A percentile compares a stretch with the other conserved stretches of the same genome.
phyloP scores from a whole-genome alignment of 306 rosid genomes.

The Vicia sativa region DNA sequence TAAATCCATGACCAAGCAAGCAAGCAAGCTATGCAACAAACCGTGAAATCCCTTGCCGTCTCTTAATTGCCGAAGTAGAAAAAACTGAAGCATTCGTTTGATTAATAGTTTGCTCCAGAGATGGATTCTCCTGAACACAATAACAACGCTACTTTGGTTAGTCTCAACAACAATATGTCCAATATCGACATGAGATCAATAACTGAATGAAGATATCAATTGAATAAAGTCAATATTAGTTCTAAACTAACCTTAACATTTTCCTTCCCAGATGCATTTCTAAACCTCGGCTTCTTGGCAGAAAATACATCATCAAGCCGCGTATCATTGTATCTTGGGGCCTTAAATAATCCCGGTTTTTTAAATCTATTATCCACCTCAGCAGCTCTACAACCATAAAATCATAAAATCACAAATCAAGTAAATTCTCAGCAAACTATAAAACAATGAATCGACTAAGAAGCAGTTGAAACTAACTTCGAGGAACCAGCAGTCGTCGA shows the following conservation, averaged over 20 bases:
- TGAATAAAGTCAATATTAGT: background rate
- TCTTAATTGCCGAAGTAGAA: conserved; percentile 51
- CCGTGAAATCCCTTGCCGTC: conserved; percentile 53
- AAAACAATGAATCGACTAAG: conserved; percentile 18
- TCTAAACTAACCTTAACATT: conserved; percentile 62
- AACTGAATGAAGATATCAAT: background rate
- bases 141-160: conserved; percentile 27
- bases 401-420: conserved; percentile 24
- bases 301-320: conserved; percentile 79
- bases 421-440: conserved; percentile 26
- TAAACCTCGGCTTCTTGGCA: conserved; percentile 55
- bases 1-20: conserved; percentile 15
- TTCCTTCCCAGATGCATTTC: conserved; percentile 61
- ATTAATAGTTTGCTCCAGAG: conserved; percentile 52
- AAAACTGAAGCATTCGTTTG: conserved; percentile 53
- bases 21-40: conserved; percentile 39
- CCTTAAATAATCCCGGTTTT: conserved; percentile 49
- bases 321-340: conserved; percentile 63
- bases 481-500: conserved; percentile 18
- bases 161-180: conserved; percentile 14
- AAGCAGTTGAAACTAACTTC: conserved; percentile 38
- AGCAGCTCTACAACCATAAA: conserved; percentile 39
- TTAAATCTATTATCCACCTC: conserved; percentile 49
- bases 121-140: conserved; percentile 58
- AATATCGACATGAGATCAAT: conserved; percentile 22